Evolutionary conservation across 2,329 filamentous ascomycete species (phyloP).

Genomic region (Xylogone sp.): DNA sequence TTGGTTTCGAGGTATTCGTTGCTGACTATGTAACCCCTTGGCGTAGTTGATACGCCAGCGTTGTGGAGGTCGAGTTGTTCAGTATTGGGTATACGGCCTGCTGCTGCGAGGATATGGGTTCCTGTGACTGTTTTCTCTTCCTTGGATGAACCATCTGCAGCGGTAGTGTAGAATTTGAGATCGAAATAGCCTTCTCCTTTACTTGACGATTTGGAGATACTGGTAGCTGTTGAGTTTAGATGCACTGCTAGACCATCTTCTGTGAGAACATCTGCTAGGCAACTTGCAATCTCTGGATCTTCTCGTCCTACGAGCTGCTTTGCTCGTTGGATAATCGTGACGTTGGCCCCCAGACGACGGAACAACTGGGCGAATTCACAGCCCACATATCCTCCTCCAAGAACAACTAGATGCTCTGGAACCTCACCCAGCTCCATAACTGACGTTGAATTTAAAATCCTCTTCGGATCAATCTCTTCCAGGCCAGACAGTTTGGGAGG

Average conservation of each 20-base stretch:
- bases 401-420: conserved; percentile 42
- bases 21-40: conserved; percentile 39
- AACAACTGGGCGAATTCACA: conserved; percentile 51
- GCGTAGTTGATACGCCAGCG: conserved; percentile 37
- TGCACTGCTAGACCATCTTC: conserved; percentile 43
- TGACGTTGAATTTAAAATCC: conserved; percentile 43
- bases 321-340: conserved; percentile 42
- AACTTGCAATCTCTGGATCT: conserved; percentile 41
- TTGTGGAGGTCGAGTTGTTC: conserved; percentile 37
- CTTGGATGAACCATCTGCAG: conserved; percentile 1
- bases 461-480: conserved; percentile 28
- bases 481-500: conserved; percentile 34
- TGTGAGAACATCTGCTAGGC: conserved; percentile 37
- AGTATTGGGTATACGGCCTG: conserved; percentile 47
- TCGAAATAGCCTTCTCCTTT: conserved; percentile 4
- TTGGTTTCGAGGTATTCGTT: conserved; percentile 42
- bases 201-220: conserved; percentile 6
- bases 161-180: conserved; percentile 18
- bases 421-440: conserved; percentile 42
- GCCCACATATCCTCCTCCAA: conserved; percentile 50
- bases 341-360: conserved; percentile 42
- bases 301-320: conserved; percentile 39
- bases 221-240: conserved; percentile 30
- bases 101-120: conserved; percentile 46
- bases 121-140: conserved; percentile 27